Evolutionary conservation across 495 filamentous ascomycete genomes (phyloP), one percentile per base, ranked within the genome.

Genomic region (Alectoria sarmentosa): DNA sequence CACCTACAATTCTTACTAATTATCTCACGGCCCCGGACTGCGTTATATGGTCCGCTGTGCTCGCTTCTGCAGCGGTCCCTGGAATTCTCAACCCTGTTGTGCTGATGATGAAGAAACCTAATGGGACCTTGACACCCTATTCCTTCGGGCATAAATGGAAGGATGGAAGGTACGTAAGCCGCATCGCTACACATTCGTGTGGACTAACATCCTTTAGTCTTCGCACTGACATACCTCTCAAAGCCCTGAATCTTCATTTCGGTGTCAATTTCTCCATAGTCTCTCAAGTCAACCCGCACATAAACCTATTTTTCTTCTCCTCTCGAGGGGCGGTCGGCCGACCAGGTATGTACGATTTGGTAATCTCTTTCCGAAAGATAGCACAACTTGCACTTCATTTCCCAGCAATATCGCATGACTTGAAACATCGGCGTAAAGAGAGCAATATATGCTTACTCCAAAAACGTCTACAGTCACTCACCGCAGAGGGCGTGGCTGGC

Each of bases 121-220:
- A 88, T 62, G 92, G 92, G 2, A 85, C 78, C 3, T 81, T 98
- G 2, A 81, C 79, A 0, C 93, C 93, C 0, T 98, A 96, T 73
- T 90, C 87, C 4, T 96, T 97, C 71, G 93, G 92, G 1, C 90
- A 96, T 76, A 97, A 96, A 76, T 98, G 95, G 95, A 98, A 98
- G 75, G 94, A 98, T 71, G 94, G 95, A 60, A 90, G 65, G 63
- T 62, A 15, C 46, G 58, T 56, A 57, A n/a, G 17, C 4, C 34
- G 2, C 32, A 34, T 28, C 23, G 55, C 26, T 55, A 44, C 13
- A 30, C 0, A 15, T 11, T 57, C 36, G 21, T 6, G 23, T 15
- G 1, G 13, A 48, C 65, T 66, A 34, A 66, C 26, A 13, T 36
- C 42, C 34, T 37, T 37, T n/a, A 69, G 85, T 64, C 76, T 98